Base-by-base conservation (phyloP, 169 alveolate genomes). In the Babesia caballi region DNA sequence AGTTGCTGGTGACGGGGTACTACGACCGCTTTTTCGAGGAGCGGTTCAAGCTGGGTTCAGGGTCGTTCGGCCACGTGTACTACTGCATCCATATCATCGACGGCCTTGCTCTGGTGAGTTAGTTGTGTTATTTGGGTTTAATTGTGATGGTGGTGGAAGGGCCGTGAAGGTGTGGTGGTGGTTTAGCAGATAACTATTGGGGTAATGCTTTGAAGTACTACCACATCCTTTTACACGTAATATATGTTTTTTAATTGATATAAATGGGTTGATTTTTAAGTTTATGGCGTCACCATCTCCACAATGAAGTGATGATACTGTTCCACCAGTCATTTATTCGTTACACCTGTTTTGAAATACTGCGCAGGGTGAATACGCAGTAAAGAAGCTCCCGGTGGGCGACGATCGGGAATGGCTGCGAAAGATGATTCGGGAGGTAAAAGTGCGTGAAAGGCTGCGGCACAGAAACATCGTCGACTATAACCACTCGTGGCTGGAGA, bases 341-440 rank as follows among this genome's bases (percentile, higher is more conserved):
- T n/a, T n/a, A 51, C 36, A 1, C 9, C 9, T 4, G 19, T 2
- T 2, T 67, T 6, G 15, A 1, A 58, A 40, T 25, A 50, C 67
- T 7, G 35, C 63, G 59, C 54, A 85, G 83, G 94, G 94, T 12
- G 90, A 85, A 38, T 90, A 85, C 52, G 94, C 94, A 7, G 91
- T 90, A 14, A 90, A 90, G 82, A 90, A 90, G 70, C 84, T 90
- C 25, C 92, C 94, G 0, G 93, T 90, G 28, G 94, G 94, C 0
- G 94, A 90, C 52, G 89, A 90, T 50, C 80, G 76, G 35, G 51
- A 69, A 35, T 88, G 93, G 93, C 81, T 88, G 40, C 57, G 85
- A 46, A 71, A 67, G 58, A 83, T 85, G 41, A 70, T 88, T 23
- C 83, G 90, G 25, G 95, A 91, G 46, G 94, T 91, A 27, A 91